Evolutionary conservation across 371 early-diverging fungal species (phyloP).

Genomic region (Mortierella sp.): DNA sequence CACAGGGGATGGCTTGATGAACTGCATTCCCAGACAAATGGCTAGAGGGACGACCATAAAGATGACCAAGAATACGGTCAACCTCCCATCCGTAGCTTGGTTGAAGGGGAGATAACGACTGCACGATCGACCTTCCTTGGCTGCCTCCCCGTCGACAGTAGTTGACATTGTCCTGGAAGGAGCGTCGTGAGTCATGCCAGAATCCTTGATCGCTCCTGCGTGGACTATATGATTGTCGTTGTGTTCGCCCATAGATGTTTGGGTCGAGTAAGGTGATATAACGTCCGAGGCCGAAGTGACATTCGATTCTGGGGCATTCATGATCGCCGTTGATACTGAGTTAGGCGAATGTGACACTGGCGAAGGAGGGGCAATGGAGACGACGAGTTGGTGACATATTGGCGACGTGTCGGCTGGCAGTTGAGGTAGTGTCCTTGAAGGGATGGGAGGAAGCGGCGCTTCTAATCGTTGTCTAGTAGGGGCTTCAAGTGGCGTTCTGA

Average conservation of each 20-base stretch:
- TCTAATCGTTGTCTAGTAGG: background rate
- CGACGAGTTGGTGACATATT: constrained; percentile 4
- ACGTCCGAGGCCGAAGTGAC: background rate
- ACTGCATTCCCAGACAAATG: constrained; percentile 52
- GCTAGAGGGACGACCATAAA: constrained; percentile 32
- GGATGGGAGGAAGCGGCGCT: constrained; percentile 9
- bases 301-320: background rate
- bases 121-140: constrained; percentile 29
- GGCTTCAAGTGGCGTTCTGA: background rate
- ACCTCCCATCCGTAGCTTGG: constrained; percentile 44
- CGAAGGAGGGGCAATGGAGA: background rate
- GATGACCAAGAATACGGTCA: constrained; percentile 37
- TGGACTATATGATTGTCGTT: background rate
- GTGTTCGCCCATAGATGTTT: background rate
- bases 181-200: background rate
- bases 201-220: background rate
- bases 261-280: background rate
- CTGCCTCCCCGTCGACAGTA: background rate
- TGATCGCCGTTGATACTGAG: background rate
- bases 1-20: constrained; percentile 53
- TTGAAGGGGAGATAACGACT: constrained; percentile 52
- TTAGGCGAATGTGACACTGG: background rate
- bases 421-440: background rate
- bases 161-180: background rate
- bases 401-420: background rate